Evolutionary conservation across 2,329 filamentous ascomycete genomes (phyloP).

Genomic region (Ophiostoma sp.): DNA sequence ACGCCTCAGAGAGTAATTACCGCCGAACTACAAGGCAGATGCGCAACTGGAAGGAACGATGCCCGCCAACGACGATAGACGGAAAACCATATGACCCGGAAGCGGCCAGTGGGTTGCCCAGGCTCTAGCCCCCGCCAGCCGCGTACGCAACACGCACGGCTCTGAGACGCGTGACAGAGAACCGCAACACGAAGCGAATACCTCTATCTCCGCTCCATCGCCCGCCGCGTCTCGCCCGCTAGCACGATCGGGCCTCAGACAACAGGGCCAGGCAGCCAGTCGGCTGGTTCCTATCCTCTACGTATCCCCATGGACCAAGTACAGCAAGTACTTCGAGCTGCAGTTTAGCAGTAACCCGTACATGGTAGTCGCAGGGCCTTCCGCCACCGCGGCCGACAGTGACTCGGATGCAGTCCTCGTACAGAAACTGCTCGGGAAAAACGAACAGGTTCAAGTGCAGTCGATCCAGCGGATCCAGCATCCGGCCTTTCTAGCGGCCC

Average conservation of each 20-base stretch:
- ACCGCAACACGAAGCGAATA: background rate
- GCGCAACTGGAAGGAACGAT: background rate
- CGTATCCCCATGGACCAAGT: background rate
- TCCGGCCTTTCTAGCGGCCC: background rate
- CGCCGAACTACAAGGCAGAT: too few species aligned
- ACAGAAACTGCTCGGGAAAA: background rate
- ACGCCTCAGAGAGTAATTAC: background rate
- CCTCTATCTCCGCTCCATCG: too few species aligned
- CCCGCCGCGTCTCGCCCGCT: background rate
- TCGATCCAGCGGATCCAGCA: background rate
- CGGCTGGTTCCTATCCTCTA: background rate
- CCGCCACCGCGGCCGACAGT: background rate
- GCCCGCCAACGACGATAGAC: background rate
- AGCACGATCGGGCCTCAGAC: background rate
- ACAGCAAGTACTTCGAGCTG: background rate
- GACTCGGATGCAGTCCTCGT: background rate
- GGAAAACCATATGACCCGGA: background rate
- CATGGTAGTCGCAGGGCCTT: background rate
- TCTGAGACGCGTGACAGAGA: background rate
- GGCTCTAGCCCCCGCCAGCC: background rate
- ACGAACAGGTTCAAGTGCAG: background rate
- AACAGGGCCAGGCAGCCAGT: background rate
- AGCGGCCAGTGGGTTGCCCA: background rate
- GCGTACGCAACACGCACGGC: background rate
- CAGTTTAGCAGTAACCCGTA: background rate